Evolutionary conservation across 202 grass and related monocot genomes (phyloP).

Genomic region (Schoenoplectus triqueter): DNA sequence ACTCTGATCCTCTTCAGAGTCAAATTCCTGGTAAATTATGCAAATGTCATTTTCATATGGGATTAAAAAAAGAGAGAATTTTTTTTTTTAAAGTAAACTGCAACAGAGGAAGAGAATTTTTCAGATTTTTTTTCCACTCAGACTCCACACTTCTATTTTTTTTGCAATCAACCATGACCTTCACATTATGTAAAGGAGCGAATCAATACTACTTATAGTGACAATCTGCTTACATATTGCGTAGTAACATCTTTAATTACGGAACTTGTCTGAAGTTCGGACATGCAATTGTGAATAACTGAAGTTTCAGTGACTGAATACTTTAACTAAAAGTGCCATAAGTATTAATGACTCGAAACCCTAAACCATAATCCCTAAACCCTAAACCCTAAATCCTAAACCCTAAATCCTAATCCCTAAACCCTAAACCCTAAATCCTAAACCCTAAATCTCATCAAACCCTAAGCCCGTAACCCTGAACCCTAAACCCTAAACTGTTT

Average conservation of each 20-base stretch:
- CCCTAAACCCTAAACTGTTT: too few species aligned
- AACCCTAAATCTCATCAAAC: too few species aligned
- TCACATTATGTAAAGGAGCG: background rate
- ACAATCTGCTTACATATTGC: background rate
- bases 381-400: too few species aligned
- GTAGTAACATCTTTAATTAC: background rate
- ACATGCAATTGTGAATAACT: too few species aligned
- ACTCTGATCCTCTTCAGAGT: slow-evolving; percentile 29
- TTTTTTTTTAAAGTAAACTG: background rate
- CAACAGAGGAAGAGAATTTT: background rate
- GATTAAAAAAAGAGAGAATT: background rate
- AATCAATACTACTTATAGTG: background rate
- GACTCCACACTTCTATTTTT: background rate
- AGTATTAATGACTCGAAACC: too few species aligned
- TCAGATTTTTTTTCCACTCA: background rate
- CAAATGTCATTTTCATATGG: background rate
- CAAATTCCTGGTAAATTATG: slow-evolving; percentile 30
- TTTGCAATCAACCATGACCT: background rate
- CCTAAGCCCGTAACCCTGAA: too few species aligned
- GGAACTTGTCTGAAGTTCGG: background rate
- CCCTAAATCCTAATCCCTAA: too few species aligned
- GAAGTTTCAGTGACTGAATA: too few species aligned
- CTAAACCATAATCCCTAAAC: too few species aligned
- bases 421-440: too few species aligned
- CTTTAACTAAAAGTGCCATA: too few species aligned